Base-by-base conservation (phyloP, 768 basidiomycete genomes). In the Rhizopogon salebrosus region DNA sequence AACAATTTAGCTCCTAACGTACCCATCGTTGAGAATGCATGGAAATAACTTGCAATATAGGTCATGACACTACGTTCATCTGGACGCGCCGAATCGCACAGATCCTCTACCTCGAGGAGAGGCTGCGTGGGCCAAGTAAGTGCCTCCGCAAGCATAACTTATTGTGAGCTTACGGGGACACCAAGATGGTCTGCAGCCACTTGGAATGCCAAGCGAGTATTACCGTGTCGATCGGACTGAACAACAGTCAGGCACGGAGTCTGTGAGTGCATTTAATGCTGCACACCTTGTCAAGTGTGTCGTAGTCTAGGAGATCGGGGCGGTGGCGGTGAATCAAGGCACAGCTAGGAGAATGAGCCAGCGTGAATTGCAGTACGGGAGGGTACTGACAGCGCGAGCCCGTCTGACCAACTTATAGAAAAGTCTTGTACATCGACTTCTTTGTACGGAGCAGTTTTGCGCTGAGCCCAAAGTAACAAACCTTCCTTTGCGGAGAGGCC, bases 401-500 rank as follows among this genome's bases (percentile, higher is more conserved):
- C 97, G 69, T 98, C 93, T 34, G 86, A 86, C 89, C 94, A 99
- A 65, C 91, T 93, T 36, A 79, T 64, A 13, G 92, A 89, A 66
- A 99, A 99, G 64, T 98, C 92, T 71, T 92, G 85, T 14, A 99
- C 92, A 53, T 98, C 73, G 11, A 98, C 94, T 62, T 95, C 92
- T 57, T 81, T 82, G 72, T 99, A 98, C 0, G 85, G 83, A 31
- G 80, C 83, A 0, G 97, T 99, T 71, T 95, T 97, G 51, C 97
- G 84, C 64, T 98, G 97, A 74, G 95, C 97, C 97, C 97, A 99
- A 3, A 99, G 80, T 4, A 99, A 75, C 10, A 99, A 79, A 31
- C 97, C 97, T 65, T 98, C 97, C 70, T 98, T 97, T 1, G 97
- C 97, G 9, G 94, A 94, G n/a, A 98, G 80, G 52, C 97, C 97